phyloP scores from a whole-genome alignment of 2,329 filamentous ascomycete genomes.

The Calonectria crousiana region DNA sequence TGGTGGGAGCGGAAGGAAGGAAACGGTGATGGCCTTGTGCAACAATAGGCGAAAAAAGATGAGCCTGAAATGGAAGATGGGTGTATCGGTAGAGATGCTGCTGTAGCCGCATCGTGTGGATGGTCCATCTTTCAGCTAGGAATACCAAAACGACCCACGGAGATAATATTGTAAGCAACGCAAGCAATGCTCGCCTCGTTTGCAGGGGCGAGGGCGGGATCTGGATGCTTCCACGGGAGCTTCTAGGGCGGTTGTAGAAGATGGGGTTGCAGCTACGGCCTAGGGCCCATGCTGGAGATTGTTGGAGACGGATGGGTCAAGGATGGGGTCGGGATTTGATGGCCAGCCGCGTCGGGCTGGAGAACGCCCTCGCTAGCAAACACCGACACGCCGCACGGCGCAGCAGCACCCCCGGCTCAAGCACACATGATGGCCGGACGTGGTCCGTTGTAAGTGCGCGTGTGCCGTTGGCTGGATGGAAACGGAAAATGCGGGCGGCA shows the following conservation, averaged over 20 bases:
- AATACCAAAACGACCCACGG: conserved; percentile 5
- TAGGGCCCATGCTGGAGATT: neutral
- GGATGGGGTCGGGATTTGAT: conserved; percentile 1
- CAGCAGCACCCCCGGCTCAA: conserved; percentile 5
- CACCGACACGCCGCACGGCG: neutral
- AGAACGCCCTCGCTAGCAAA: neutral
- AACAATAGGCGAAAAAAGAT: conserved; percentile 1
- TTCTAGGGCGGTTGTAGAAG: conserved; percentile 27
- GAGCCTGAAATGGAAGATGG: conserved; percentile 12
- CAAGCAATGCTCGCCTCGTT: conserved; percentile 12
- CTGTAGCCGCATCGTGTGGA: conserved; percentile 1
- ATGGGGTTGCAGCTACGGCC: neutral
- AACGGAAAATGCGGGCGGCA: conserved; percentile 9
- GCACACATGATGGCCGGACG: conserved; percentile 14
- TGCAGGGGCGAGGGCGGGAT: conserved; percentile 9
- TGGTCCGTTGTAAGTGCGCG: conserved; percentile 10
- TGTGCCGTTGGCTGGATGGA: neutral
- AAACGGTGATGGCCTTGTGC: conserved; percentile 17
- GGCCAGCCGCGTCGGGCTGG: neutral
- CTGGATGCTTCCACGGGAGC: conserved; percentile 4
- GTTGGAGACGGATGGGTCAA: conserved; percentile 1
- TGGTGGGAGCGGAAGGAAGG: conserved; percentile 38
- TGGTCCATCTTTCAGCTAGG: conserved; percentile 10
- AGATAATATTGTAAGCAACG: conserved; percentile 11
- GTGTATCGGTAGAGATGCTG: neutral